These are phyloP conservation scores for Areca catechu DNA, from an alignment of 176 grass and related monocot genomes.

Conservation along the genomic window DNA sequence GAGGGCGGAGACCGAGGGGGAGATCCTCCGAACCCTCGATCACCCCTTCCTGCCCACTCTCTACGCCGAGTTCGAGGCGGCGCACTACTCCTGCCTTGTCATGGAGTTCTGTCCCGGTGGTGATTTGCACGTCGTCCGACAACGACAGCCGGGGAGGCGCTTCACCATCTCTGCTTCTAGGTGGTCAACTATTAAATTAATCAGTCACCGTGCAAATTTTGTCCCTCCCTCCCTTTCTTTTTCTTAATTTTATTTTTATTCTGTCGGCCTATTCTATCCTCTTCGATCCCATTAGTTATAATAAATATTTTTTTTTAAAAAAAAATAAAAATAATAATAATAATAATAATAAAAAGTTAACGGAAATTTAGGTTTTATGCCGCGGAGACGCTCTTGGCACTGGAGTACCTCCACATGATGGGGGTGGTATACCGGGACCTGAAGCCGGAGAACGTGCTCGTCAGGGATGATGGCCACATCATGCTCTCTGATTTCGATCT, in stretches of 20 bases:
- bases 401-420: slow-evolving; percentile 15
- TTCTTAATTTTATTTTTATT: too few species aligned
- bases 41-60: slow-evolving; percentile 84
- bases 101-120: slow-evolving; percentile 95
- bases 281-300: too few species aligned
- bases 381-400: background rate
- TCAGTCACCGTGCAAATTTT: too few species aligned
- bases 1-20: slow-evolving; percentile 64
- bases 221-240: too few species aligned
- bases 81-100: slow-evolving; percentile 80
- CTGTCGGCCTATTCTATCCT: too few species aligned
- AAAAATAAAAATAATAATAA: too few species aligned
- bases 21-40: slow-evolving; percentile 68
- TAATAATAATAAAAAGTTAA: too few species aligned
- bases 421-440: slow-evolving; percentile 5
- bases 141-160: slow-evolving; percentile 52
- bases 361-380: slow-evolving; percentile 7
- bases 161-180: slow-evolving; percentile 50
- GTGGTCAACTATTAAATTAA: too few species aligned
- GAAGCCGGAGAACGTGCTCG: slow-evolving; percentile 12
- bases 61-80: slow-evolving; percentile 83
- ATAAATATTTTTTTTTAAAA: too few species aligned
- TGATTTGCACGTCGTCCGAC: slow-evolving; percentile 73
- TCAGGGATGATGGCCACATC: slow-evolving; percentile 12
- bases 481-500: slow-evolving; percentile 5